Evolutionary conservation across 225 moss, liverwort and hornwort genomes (phyloP).

Genomic region (Neckera pumila): DNA sequence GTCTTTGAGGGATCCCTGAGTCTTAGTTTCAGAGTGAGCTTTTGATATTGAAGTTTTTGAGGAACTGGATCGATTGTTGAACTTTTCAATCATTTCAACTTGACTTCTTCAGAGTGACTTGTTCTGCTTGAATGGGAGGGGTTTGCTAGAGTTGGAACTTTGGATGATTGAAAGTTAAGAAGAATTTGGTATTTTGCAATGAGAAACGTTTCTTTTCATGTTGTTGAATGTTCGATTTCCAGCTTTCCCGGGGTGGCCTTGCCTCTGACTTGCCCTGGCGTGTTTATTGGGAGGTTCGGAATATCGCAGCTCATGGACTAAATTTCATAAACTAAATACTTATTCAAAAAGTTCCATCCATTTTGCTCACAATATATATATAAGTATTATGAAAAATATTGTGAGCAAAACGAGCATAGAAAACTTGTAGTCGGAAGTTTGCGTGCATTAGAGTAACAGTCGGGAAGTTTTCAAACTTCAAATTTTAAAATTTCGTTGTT

Average conservation of each 20-base stretch:
- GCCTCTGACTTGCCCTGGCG: not conserved
- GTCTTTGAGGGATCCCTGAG: not conserved
- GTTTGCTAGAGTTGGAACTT: not conserved
- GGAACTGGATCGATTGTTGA: not conserved
- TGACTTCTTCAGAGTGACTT: not conserved
- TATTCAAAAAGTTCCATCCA: not conserved
- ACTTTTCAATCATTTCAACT: not conserved
- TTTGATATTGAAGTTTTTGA: not conserved
- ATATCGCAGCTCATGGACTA: not conserved
- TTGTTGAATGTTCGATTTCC: not conserved
- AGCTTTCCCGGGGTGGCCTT: not conserved
- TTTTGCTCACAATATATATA: not conserved
- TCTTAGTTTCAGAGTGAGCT: not conserved
- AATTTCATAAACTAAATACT: not conserved
- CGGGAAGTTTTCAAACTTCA: not conserved
- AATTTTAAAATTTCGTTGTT: not conserved
- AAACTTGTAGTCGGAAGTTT: not conserved
- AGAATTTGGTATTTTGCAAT: not conserved
- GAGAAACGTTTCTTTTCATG: not conserved
- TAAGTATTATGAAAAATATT: not conserved
- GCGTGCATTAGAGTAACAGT: not conserved
- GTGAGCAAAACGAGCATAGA: not conserved
- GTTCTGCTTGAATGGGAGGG: not conserved
- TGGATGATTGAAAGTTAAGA: not conserved
- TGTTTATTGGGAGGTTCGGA: not conserved